phyloP scores from a whole-genome alignment of 2,329 filamentous ascomycete genomes.

The Alternaria brassicicola region DNA sequence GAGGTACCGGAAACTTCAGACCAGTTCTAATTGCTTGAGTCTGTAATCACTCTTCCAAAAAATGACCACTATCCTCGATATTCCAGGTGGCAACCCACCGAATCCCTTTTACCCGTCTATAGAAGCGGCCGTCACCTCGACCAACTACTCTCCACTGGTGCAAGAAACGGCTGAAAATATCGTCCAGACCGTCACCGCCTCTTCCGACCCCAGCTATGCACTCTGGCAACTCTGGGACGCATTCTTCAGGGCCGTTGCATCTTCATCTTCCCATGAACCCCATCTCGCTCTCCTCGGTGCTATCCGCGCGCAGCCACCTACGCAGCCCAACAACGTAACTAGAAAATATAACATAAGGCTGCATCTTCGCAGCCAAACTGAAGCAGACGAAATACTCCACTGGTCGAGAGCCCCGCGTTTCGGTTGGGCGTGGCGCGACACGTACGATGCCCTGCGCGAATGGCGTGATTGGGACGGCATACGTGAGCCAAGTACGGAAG shows the following conservation, averaged over 20 bases:
- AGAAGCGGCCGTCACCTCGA: neutral
- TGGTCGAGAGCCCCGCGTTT: neutral
- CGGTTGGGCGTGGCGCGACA: neutral
- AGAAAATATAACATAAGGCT: neutral
- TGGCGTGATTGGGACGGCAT: neutral
- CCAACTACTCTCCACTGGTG: neutral
- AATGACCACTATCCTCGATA: neutral
- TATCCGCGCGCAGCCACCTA: neutral
- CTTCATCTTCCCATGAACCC: neutral
- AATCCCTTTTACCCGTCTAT: neutral
- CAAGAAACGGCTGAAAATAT: neutral
- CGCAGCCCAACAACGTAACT: neutral
- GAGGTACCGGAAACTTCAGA: neutral
- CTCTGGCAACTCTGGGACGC: conserved; percentile 5
- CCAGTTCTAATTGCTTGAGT: neutral
- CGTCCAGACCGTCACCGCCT: neutral
- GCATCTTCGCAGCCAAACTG: neutral
- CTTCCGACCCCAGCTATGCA: neutral
- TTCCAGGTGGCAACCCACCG: neutral
- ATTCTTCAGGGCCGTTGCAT: neutral
- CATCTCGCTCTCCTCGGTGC: neutral
- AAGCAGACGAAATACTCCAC: neutral
- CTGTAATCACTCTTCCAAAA: neutral
- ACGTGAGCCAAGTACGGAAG: neutral
- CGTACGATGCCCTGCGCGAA: neutral